Evolutionary conservation across 2,329 filamentous ascomycete genomes (phyloP), one percentile per base, ranked within the genome.

Genomic region (Pseudopithomyces chartarum): DNA sequence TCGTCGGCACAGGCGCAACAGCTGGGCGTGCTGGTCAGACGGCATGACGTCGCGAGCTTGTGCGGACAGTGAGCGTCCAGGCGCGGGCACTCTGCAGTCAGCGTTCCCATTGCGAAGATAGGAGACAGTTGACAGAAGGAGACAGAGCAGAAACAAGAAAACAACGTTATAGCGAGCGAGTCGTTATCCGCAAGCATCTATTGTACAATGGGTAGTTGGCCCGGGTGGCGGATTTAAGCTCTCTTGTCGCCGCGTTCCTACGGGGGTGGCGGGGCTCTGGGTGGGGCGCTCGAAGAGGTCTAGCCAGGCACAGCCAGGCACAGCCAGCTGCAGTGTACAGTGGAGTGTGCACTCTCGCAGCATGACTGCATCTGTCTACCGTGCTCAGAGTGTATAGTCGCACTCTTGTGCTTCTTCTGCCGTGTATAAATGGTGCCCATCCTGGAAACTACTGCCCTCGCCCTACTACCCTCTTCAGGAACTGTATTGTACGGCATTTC

Each of bases 1-100:
- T 73, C 69, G 56, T 79, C 76, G 10, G 71, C 71, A 56, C 76
- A 79, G 10, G 76, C 76, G 62, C 76, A 79, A 64, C 76, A 79
- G 23, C 69, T 69, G 8, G 61, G 66, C 15, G 73, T 77, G 12
- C 76, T 73, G 1, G 76, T 79, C n/a, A 79, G 60, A 15, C 74
- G 69, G 54, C 76, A 79, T 17, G 75, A 77, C 6, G 76, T 76
- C 10, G 76, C 73, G 32, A 79, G 74, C 60, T 79, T 78, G 64
- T 78, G 76, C 10, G 68, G 66, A 56, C 76, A 78, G 52, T 78
- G 74, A 38, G 66, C 55, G 50, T 71, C 73, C 22, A 77, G 57
- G 10, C 69, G 68, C 34, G 74, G 75, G 36, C 68, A 68, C 46
- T 73, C 69, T 17, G 69, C 75, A 2, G 75, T 78, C n/a, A 78